Conservation (phyloP, 2,329 filamentous ascomycete species). For the Fusarium cyanostomum region DNA sequence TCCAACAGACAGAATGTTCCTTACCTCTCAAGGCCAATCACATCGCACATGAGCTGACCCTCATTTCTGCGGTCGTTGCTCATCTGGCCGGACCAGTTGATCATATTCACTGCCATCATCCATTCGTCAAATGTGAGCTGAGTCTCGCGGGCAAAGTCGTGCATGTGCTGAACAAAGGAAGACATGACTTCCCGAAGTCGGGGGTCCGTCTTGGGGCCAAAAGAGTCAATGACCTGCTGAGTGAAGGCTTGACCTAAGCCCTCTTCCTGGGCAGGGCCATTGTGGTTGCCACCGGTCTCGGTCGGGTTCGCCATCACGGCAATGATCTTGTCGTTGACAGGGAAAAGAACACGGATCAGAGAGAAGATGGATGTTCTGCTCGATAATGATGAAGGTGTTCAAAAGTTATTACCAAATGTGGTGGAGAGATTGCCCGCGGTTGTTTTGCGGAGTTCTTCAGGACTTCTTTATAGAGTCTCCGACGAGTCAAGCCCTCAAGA, state of each 20-base stretch:
- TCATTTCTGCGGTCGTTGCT: conserved; percentile 76
- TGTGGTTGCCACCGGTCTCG: conserved; percentile 59
- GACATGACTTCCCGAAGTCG: conserved; percentile 74
- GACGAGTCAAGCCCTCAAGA: neutral
- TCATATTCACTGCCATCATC: conserved; percentile 72
- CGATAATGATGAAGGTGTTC: neutral
- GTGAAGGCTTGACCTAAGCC: conserved; percentile 68
- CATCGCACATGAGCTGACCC: conserved; percentile 75
- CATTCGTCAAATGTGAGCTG: conserved; percentile 84
- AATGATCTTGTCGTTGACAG: neutral
- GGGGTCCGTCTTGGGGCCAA: conserved; percentile 75
- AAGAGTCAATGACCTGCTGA: conserved; percentile 74
- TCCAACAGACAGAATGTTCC: accelerated
- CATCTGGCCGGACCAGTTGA: conserved; percentile 72
- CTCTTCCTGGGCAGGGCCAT: conserved; percentile 20
- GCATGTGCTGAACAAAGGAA: conserved; percentile 76
- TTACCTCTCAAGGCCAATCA: conserved; percentile 76
- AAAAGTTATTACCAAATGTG: neutral
- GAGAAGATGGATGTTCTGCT: neutral
- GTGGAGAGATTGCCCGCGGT: neutral
- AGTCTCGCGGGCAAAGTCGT: conserved; percentile 83
- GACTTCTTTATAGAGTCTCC: conserved; percentile 7
- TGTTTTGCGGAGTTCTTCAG: conserved; percentile 11
- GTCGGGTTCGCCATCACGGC: conserved; percentile 47
- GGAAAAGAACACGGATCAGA: neutral